Evolutionary conservation across 164 flowering plant genomes (phyloP).

Genomic region (Malania oleifera): DNA sequence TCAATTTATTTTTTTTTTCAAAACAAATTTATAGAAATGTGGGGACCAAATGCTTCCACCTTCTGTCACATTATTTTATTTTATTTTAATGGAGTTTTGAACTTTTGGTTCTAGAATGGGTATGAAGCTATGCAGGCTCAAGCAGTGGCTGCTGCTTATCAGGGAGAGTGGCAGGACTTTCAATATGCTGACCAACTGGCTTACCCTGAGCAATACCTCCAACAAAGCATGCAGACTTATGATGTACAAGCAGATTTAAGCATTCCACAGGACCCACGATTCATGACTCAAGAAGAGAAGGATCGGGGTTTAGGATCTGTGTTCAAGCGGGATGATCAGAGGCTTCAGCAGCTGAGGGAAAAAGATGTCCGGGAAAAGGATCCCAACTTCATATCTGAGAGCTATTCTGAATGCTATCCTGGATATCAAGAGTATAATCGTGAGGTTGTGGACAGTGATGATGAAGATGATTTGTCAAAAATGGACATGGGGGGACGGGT

Average conservation of each 20-base stretch:
- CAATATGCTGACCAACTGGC: slow-evolving; percentile 84
- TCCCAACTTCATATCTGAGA: slow-evolving; percentile 95
- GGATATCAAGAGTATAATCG: slow-evolving; percentile 96
- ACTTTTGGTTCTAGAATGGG: slow-evolving; percentile 55
- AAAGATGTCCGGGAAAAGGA: slow-evolving; percentile 96
- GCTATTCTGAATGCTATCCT: slow-evolving; percentile 98
- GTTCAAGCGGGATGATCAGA: slow-evolving; percentile 91
- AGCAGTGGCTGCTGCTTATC: slow-evolving; percentile 62
- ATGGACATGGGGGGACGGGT: slow-evolving; percentile 99
- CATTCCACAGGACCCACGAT: slow-evolving; percentile 60
- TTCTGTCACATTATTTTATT: background rate
- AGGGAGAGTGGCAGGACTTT: slow-evolving; percentile 85
- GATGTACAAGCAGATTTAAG: slow-evolving; percentile 47
- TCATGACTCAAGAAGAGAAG: slow-evolving; percentile 97
- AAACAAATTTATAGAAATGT: background rate
- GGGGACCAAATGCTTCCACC: background rate
- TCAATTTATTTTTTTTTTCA: background rate
- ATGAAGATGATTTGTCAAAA: slow-evolving; percentile 91
- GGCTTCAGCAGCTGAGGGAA: slow-evolving; percentile 92
- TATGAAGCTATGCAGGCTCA: slow-evolving; percentile 73
- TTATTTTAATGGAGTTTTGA: background rate
- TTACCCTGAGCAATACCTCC: slow-evolving; percentile 81
- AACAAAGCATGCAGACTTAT: slow-evolving; percentile 53
- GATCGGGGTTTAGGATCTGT: slow-evolving; percentile 98
- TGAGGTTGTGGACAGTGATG: slow-evolving; percentile 90